Percentiles rank a stretch among this genome's conserved stretches.
Conservation (phyloP, 2,329 filamentous ascomycete genomes). For the Diaporthe amygdali region DNA sequence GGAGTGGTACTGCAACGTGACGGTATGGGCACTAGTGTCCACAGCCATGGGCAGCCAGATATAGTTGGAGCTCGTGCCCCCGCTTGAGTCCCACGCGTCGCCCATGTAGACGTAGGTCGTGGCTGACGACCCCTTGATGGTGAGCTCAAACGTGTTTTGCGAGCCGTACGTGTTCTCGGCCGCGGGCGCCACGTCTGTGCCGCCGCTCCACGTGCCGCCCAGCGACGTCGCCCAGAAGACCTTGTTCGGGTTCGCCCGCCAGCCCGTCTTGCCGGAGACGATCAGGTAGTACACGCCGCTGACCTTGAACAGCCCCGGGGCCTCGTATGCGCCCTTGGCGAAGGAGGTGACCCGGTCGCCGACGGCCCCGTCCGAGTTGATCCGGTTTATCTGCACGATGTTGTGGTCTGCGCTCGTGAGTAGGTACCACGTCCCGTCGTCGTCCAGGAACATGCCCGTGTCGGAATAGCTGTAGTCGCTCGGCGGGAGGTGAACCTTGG, state of each 20-base stretch:
- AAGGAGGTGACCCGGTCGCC: conserved; percentile 37
- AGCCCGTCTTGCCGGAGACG: conserved; percentile 43
- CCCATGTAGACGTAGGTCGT: conserved; percentile 44
- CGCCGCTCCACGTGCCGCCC: conserved; percentile 38
- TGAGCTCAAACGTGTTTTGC: conserved; percentile 43
- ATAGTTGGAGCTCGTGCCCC: conserved; percentile 40
- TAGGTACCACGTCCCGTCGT: conserved; percentile 40
- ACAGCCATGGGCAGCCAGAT: conserved; percentile 45
- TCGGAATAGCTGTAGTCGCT: conserved; percentile 44
- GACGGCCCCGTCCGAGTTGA: conserved; percentile 41
- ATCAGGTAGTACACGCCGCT: conserved; percentile 41
- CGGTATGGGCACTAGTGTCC: conserved; percentile 36
- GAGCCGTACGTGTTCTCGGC: conserved; percentile 41
- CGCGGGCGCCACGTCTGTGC: conserved; percentile 40
- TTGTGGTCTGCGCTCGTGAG: conserved; percentile 47
- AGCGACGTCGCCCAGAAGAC: conserved; percentile 40
- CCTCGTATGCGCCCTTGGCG: conserved; percentile 41
- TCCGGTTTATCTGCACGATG: conserved; percentile 43
- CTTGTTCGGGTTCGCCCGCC: conserved; percentile 42
- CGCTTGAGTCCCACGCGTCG: conserved; percentile 42
- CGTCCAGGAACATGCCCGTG: conserved; percentile 46
- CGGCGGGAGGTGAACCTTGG: conserved; percentile 42
- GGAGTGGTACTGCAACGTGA: conserved; percentile 42
- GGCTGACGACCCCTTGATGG: conserved; percentile 36
- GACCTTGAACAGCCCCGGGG: conserved; percentile 40